These are phyloP conservation scores for Narthecium ossifragum DNA, from an alignment of 106 monocot genomes.

Conservation along the genomic window DNA sequence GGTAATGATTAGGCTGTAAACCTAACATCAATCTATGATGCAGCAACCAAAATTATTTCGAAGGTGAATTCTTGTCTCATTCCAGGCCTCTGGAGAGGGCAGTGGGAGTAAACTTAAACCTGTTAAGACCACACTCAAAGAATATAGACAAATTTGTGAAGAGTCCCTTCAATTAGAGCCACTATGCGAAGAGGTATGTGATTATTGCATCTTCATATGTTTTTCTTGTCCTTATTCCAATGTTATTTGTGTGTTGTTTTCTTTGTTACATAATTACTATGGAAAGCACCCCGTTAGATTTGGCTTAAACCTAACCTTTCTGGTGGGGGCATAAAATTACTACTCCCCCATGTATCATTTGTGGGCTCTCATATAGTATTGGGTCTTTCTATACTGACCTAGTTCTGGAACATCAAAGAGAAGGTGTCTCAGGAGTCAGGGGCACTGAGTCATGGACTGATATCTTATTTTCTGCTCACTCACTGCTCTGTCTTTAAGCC, in stretches of 20 bases:
- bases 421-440: no score
- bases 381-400: neutral
- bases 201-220: neutral
- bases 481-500: neutral
- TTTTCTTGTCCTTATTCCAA: neutral
- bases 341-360: neutral
- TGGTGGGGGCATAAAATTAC: no score
- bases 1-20: conserved; percentile 20
- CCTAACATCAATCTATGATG: neutral
- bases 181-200: conserved; percentile 57
- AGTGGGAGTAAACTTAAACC: neutral
- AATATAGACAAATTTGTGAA: conserved; percentile 44
- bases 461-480: neutral
- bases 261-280: neutral
- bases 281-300: neutral
- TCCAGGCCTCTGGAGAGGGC: conserved; percentile 23
- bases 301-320: neutral
- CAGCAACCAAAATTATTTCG: neutral
- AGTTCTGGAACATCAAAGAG: neutral
- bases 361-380: neutral
- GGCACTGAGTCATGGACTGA: neutral
- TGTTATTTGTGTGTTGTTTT: neutral
- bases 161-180: conserved; percentile 58
- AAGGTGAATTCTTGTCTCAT: neutral
- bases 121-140: conserved; percentile 7